Evolutionary conservation across 495 filamentous ascomycete genomes (phyloP), one percentile per base, ranked within the genome.

Genomic region (Xanthoparmelia taractica): DNA sequence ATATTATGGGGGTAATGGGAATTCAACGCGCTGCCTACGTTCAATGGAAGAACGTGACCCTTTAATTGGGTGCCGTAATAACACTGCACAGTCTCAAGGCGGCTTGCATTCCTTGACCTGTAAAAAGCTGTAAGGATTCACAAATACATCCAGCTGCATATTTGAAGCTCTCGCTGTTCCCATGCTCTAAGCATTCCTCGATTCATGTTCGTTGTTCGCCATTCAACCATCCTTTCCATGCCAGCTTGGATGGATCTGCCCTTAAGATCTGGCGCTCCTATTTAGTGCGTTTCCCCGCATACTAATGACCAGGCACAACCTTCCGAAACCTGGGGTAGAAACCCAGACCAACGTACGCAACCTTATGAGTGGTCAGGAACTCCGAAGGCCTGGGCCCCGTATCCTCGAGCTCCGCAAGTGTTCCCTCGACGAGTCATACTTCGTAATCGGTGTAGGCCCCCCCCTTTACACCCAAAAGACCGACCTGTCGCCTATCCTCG

Each of bases 1-100:
- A 13, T 31, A 54, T 33, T 31, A 54, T 54, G 50, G 66, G 66
- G 69, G 64, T 69, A 71, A 69, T 67, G 54, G 61, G 29, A 58
- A 27, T 5, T 20, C 15, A 50, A 1, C 1, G 31, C 15, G 3
- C 27, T 29, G 48, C 27, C 48, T 25, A 20, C 5, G 25, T 18
- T 17, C 15, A 54, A 25, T 6, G 20, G 29, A 6, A 33, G 50
- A 54, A 54, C 50, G 50, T 54, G 50, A 20, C 17, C 6, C 27
- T 1, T 33, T 25, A 27, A 54, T 29, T 54, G 50, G 27, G 33
- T 34, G 13, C 29, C 25, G 50, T n/a, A n/a, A n/a, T n/a, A n/a
- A n/a, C n/a, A n/a, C n/a, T n/a, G n/a, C n/a, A n/a, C n/a, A n/a
- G n/a, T n/a, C n/a, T n/a, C n/a, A n/a, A n/a, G n/a, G n/a, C n/a